Percentiles rank a stretch among this genome's conserved stretches.
Conservation (phyloP, 139 green algal genomes). For the Desmodesmus armatus region DNA sequence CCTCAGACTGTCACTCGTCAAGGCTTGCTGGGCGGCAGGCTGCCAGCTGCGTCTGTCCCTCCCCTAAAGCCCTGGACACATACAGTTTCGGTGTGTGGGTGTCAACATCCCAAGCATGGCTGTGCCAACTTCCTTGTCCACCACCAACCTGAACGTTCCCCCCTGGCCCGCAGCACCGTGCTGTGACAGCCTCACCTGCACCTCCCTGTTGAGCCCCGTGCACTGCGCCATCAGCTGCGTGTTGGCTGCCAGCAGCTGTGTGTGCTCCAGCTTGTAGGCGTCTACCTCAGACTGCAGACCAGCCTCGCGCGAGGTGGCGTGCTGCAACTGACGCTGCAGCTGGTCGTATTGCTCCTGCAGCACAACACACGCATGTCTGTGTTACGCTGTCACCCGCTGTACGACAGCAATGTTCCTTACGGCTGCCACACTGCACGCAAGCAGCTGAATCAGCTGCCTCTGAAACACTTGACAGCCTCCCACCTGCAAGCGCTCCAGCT, state of each 20-base stretch:
- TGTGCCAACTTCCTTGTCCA: too few relatives aligned
- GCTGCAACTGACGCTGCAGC: constrained; percentile 21
- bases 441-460: not conserved
- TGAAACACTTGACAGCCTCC: not conserved
- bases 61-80: too few relatives aligned
- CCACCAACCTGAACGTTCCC: too few relatives aligned
- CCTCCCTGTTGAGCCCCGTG: constrained; percentile 23
- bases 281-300: constrained; percentile 22
- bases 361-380: too few relatives aligned
- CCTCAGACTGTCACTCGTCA: too few relatives aligned
- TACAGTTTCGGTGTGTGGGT: too few relatives aligned
- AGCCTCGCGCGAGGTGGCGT: constrained; percentile 18
- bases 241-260: constrained; percentile 35
- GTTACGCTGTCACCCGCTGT: too few relatives aligned
- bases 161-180: too few relatives aligned
- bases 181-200: constrained; percentile 39
- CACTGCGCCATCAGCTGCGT: constrained; percentile 39
- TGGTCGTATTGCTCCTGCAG: constrained; percentile 40
- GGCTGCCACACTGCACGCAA: not conserved
- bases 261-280: constrained; percentile 38
- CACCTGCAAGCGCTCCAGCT: constrained; percentile 37
- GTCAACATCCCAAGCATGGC: too few relatives aligned
- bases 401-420: too few relatives aligned
- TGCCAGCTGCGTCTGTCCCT: too few relatives aligned
- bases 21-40: too few relatives aligned